Conservation (phyloP, 768 basidiomycete genomes). For the Lactarius vividus region DNA sequence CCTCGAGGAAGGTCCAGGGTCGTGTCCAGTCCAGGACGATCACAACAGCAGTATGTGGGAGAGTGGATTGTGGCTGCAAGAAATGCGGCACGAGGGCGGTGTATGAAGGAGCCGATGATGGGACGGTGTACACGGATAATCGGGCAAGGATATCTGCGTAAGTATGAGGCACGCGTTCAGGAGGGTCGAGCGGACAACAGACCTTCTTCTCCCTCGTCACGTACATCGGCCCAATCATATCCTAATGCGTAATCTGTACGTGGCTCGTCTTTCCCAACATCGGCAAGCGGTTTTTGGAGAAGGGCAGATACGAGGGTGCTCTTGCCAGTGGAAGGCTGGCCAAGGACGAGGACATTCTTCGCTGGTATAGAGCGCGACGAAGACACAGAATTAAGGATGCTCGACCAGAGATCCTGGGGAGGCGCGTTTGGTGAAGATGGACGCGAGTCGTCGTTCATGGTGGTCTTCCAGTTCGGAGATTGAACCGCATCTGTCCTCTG, state of each 20-base stretch:
- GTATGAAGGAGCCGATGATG: conserved; percentile 71
- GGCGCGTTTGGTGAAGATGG: conserved; percentile 70
- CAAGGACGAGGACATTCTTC: conserved; percentile 85
- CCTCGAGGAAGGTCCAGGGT: conserved; percentile 87
- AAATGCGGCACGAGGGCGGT: conserved; percentile 74
- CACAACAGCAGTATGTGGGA: conserved; percentile 73
- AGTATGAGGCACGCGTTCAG: conserved; percentile 5
- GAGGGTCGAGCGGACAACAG: conserved; percentile 30
- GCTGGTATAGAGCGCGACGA: conserved; percentile 76
- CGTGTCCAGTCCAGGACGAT: conserved; percentile 94
- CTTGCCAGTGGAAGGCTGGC: conserved; percentile 76
- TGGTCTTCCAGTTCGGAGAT: background rate
- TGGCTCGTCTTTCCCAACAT: conserved; percentile 57
- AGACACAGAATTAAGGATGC: conserved; percentile 86
- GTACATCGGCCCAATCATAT: conserved; percentile 88
- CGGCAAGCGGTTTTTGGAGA: conserved; percentile 59
- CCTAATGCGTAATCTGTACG: conserved; percentile 81
- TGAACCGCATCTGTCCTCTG: background rate
- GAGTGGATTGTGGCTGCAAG: conserved; percentile 62
- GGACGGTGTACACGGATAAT: conserved; percentile 87
- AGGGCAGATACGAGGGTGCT: conserved; percentile 69
- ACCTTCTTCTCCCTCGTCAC: conserved; percentile 96
- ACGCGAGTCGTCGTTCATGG: conserved; percentile 41
- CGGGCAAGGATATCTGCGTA: conserved; percentile 79
- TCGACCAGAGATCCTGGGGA: conserved; percentile 86